Conservation (phyloP, 2,329 filamentous ascomycete genomes). For the Colletotrichum eremochloae region DNA sequence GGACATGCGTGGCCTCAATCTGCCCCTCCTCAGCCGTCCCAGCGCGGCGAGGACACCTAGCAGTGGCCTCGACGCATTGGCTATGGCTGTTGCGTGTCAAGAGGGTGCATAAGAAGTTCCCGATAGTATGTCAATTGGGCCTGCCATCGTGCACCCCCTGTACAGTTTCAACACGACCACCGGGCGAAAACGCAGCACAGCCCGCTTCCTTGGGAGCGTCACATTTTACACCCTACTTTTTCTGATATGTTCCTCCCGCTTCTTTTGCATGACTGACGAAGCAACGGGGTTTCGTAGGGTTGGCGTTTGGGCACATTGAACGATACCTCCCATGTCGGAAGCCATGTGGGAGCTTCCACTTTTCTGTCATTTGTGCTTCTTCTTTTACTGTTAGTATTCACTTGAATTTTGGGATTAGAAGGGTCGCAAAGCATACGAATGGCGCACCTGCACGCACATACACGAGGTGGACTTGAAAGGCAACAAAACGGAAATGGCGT, state of each 20-base stretch:
- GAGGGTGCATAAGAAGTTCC: conserved; percentile 50
- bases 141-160: background rate
- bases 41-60: conserved; percentile 58
- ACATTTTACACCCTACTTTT: conserved; percentile 8
- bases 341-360: background rate
- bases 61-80: conserved; percentile 68
- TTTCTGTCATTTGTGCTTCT: conserved; percentile 4
- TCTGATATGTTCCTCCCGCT: background rate
- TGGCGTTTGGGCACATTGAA: background rate
- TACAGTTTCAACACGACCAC: background rate
- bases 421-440: conserved; percentile 43
- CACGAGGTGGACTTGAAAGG: conserved; percentile 18
- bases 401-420: conserved; percentile 17
- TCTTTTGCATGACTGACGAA: conserved; percentile 14
- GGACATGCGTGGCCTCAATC: conserved; percentile 62
- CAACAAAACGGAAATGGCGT: conserved; percentile 35
- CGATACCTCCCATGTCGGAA: background rate
- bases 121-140: background rate
- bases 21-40: conserved; percentile 62
- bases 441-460: conserved; percentile 43
- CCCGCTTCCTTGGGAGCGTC: background rate
- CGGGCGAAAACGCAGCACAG: background rate
- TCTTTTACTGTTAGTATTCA: conserved; percentile 2
- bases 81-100: conserved; percentile 67
- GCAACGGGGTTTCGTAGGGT: background rate